Evolutionary conservation across 345 rosid genomes (phyloP).

Genomic region (Euclidium syriacum): DNA sequence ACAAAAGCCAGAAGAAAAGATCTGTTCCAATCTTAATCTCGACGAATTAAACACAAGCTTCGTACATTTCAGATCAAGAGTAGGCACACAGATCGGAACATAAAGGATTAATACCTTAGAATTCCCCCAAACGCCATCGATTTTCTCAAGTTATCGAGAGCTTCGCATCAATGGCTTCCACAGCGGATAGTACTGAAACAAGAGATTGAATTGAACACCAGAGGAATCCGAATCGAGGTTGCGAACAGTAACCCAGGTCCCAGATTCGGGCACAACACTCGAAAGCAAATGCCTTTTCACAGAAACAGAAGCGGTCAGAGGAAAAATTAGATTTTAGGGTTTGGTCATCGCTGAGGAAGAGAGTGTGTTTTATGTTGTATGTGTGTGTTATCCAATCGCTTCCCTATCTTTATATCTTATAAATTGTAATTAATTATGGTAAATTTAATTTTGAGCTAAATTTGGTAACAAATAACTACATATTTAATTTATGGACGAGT

Average conservation of each 20-base stretch:
- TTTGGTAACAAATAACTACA: conserved; percentile 3
- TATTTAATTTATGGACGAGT: not conserved
- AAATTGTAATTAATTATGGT: not conserved
- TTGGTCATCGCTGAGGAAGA: conserved; percentile 6
- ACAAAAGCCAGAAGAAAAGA: not conserved
- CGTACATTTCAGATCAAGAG: conserved; percentile 11
- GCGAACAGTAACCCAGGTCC: conserved; percentile 7
- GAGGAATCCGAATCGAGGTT: not conserved
- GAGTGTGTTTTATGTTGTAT: not conserved
- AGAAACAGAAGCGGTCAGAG: conserved; percentile 22
- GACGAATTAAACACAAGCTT: not conserved
- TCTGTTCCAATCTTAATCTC: not conserved
- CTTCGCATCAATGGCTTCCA: conserved; percentile 9
- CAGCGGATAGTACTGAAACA: not conserved
- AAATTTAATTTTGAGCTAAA: not conserved
- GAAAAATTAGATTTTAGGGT: conserved; percentile 26
- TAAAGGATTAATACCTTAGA: not conserved
- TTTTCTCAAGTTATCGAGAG: not conserved
- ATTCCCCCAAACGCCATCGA: not conserved
- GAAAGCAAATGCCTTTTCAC: conserved; percentile 3
- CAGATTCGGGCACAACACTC: conserved; percentile 18
- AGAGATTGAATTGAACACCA: not conserved
- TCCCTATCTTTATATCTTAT: not conserved
- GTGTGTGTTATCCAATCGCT: conserved; percentile 27
- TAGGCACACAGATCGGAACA: not conserved